Conservation (phyloP, 148 eudicot species). For the Nepenthes gracilis region DNA sequence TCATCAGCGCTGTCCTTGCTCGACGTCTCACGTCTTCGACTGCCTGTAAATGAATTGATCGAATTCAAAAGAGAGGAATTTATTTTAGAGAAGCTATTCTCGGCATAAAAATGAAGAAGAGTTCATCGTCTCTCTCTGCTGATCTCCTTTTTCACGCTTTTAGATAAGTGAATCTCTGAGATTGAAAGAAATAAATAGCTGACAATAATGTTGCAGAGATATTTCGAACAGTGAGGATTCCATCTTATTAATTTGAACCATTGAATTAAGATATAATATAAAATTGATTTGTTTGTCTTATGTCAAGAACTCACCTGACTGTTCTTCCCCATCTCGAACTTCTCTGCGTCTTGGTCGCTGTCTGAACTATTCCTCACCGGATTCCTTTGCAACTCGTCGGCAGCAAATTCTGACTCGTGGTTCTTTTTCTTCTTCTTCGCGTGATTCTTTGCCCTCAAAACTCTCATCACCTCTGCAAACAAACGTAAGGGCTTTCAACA, state of each 20-base stretch:
- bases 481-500: background rate
- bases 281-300: background rate
- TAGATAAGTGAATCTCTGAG: too few relatives aligned
- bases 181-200: too few relatives aligned
- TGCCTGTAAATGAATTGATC: slow-evolving; percentile 18
- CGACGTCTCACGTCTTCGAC: slow-evolving; percentile 22
- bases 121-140: too few relatives aligned
- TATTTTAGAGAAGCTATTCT: too few relatives aligned
- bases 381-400: slow-evolving; percentile 15
- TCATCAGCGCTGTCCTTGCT: slow-evolving; percentile 35
- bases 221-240: too few relatives aligned
- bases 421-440: slow-evolving; percentile 53
- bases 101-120: too few relatives aligned
- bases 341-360: slow-evolving; percentile 19
- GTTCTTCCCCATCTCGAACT: slow-evolving; percentile 2
- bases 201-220: too few relatives aligned
- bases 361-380: slow-evolving; percentile 19
- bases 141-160: too few relatives aligned
- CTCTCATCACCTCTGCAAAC: slow-evolving; percentile 72
- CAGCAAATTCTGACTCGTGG: slow-evolving; percentile 19
- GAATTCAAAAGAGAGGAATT: too few relatives aligned
- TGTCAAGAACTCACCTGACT: slow-evolving; percentile 30
- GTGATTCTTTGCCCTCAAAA: slow-evolving; percentile 56
- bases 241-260: too few relatives aligned
- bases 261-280: too few relatives aligned